Percentiles rank a stretch among this genome's conserved stretches.
phyloP scores from a whole-genome alignment of 257 asterid species.

The Petunia secreta region DNA sequence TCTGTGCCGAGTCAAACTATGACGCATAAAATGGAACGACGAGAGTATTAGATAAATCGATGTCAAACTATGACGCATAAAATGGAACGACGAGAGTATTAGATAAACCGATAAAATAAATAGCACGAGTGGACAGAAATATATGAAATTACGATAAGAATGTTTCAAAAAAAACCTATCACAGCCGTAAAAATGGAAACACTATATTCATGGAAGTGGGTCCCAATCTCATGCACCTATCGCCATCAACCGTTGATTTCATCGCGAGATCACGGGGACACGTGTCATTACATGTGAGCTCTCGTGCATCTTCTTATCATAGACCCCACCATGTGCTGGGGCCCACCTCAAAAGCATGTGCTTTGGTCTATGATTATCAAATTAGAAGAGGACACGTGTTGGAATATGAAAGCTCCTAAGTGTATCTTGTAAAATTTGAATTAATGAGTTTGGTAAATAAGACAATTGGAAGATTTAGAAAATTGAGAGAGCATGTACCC shows the following conservation, averaged over 20 bases:
- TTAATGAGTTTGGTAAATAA: background rate
- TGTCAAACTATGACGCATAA: too few species aligned
- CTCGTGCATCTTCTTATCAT: conserved; percentile 42
- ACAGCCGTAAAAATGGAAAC: background rate
- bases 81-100: too few species aligned
- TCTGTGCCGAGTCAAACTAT: too few species aligned
- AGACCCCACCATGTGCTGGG: conserved; percentile 48
- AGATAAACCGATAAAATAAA: background rate
- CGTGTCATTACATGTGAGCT: conserved; percentile 50
- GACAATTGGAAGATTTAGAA: background rate
- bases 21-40: too few species aligned
- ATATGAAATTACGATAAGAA: background rate
- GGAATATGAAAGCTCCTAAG: background rate
- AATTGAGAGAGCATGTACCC: background rate
- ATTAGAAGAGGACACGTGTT: conserved; percentile 5
- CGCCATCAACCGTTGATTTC: conserved; percentile 37
- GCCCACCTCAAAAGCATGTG: conserved; percentile 26
- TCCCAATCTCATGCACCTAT: conserved; percentile 16
- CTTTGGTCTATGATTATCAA: background rate
- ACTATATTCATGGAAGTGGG: background rate
- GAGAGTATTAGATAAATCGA: background rate
- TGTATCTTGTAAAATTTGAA: background rate
- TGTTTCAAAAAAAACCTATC: background rate
- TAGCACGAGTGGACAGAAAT: background rate
- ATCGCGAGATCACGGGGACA: conserved; percentile 33